A percentile compares a stretch with the other conserved stretches of the same genome.
Conservation (phyloP, 2,329 filamentous ascomycete genomes). For the Macrophomina pseudophaseolina region DNA sequence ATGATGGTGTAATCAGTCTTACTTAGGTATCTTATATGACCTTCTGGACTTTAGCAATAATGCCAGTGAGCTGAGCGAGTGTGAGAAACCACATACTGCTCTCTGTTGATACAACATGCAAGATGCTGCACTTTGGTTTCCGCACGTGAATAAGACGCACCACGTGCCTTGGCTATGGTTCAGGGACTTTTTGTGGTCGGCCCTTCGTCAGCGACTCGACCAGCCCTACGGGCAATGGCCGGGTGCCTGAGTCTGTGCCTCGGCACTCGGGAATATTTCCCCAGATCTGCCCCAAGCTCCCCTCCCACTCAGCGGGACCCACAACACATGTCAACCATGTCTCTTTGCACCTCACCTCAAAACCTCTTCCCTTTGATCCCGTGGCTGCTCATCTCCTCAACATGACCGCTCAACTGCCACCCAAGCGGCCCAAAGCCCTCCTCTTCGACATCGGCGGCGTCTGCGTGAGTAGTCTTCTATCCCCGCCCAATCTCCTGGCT, state of each 20-base stretch:
- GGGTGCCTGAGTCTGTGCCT: slow-evolving; percentile 9
- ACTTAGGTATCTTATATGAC: slow-evolving; percentile 7
- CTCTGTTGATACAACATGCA: not conserved
- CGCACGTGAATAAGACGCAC: not conserved
- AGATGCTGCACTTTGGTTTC: not conserved
- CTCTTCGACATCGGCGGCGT: slow-evolving; percentile 97
- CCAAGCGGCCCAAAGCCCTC: slow-evolving; percentile 35
- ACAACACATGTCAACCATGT: slow-evolving; percentile 1
- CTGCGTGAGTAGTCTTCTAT: slow-evolving; percentile 69
- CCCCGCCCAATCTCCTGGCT: not conserved
- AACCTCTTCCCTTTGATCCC: not conserved
- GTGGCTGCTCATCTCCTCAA: not conserved
- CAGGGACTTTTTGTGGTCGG: not conserved
- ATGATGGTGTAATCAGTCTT: slow-evolving; percentile 17
- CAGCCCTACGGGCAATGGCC: not conserved
- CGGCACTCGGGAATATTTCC: slow-evolving; percentile 19
- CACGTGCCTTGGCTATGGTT: not conserved
- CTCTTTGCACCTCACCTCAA: slow-evolving; percentile 15
- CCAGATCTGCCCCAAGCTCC: slow-evolving; percentile 17
- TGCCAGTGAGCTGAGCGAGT: not conserved
- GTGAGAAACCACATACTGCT: slow-evolving; percentile 2
- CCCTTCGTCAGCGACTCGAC: not conserved
- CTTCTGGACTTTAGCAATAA: not conserved
- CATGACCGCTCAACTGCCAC: not conserved
- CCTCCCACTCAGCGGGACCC: slow-evolving; percentile 4